Percentiles rank a stretch among this genome's conserved stretches.
These are phyloP conservation scores for Eleusine coracana DNA, from an alignment of 176 grass and related monocot genomes.

Conservation along the genomic window DNA sequence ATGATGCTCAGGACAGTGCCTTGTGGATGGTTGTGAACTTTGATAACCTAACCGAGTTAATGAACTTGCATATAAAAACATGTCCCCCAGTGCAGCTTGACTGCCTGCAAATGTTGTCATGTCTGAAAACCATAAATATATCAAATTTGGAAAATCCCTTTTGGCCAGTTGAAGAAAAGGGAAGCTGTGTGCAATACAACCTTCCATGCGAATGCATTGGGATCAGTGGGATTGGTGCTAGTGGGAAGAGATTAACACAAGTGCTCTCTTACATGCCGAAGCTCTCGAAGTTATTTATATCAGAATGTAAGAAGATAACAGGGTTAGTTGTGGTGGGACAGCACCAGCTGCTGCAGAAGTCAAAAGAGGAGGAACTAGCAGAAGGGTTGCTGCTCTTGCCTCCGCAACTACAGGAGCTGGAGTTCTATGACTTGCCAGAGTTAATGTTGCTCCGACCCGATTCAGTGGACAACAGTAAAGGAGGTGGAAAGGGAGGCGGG, in stretches of 20 bases:
- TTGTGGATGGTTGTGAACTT: background rate
- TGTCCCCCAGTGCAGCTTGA: background rate
- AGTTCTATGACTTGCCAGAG: background rate
- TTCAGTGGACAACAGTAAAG: no score
- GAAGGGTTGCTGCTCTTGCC: background rate
- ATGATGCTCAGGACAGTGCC: background rate
- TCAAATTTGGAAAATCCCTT: no score
- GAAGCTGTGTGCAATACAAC: no score
- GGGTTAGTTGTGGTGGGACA: background rate
- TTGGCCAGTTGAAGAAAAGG: no score
- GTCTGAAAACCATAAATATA: background rate
- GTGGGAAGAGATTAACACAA: background rate
- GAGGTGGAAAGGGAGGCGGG: background rate
- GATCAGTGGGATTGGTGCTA: background rate
- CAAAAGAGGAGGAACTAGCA: background rate
- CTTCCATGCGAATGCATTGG: no score
- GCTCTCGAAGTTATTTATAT: rapidly evolving
- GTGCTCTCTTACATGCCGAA: background rate
- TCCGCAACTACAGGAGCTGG: background rate
- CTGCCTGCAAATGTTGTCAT: background rate
- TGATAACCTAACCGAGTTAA: background rate
- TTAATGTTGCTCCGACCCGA: no score
- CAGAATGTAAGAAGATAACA: rapidly evolving
- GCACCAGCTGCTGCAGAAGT: no score
- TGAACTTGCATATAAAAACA: background rate